These are phyloP conservation scores for Diaporthe aspalathi DNA, from an alignment of 2,329 filamentous ascomycete species.

Conservation along the genomic window DNA sequence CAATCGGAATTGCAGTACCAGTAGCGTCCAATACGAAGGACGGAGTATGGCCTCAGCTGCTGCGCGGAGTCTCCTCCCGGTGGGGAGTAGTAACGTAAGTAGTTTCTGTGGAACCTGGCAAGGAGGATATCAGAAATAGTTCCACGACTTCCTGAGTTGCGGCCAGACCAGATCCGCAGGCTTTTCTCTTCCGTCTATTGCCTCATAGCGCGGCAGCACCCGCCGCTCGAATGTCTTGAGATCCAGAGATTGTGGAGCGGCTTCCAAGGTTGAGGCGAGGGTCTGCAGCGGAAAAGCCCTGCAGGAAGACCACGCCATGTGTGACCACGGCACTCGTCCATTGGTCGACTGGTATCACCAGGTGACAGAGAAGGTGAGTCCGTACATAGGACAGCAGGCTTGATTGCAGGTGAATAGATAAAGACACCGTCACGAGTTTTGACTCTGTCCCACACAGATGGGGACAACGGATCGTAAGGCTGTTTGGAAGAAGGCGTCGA, in stretches of 20 bases:
- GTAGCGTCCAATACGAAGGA: neutral
- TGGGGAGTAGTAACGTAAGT: slow-evolving; percentile 6
- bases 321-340: neutral
- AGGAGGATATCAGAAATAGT: slow-evolving; percentile 33
- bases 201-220: slow-evolving; percentile 6
- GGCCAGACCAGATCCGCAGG: neutral
- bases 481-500: neutral
- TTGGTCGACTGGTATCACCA: neutral
- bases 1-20: slow-evolving; percentile 8
- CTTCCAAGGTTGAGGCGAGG: neutral
- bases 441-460: neutral
- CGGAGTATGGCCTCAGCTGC: neutral
- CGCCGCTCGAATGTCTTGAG: neutral
- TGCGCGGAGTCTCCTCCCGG: slow-evolving; percentile 1
- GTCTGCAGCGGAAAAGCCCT: slow-evolving; percentile 1
- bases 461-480: neutral
- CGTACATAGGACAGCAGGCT: neutral
- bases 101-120: slow-evolving; percentile 34
- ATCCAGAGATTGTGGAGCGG: slow-evolving; percentile 10
- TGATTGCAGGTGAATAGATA: neutral
- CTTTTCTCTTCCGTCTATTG: neutral
- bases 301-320: slow-evolving; percentile 18
- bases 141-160: neutral
- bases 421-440: neutral
- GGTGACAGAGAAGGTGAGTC: too few relatives aligned